Conservation (phyloP, 1,284 basidiomycete species). For the Xerocomus nothofagi region DNA sequence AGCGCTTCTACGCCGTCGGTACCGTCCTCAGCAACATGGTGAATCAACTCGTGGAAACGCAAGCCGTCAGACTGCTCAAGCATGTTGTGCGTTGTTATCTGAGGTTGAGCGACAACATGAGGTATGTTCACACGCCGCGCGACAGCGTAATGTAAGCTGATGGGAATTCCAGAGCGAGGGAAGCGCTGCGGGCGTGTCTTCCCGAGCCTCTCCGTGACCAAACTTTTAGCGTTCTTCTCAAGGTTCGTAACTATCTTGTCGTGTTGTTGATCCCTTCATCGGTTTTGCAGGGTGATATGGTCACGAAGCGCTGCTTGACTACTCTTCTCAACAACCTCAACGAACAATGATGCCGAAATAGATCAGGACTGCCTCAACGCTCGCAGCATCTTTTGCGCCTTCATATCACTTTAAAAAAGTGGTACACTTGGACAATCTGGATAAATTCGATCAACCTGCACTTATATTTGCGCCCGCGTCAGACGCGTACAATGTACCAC, state of each 20-base stretch:
- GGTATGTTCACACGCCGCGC: conserved; percentile 51
- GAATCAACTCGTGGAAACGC: conserved; percentile 92
- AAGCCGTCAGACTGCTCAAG: conserved; percentile 94
- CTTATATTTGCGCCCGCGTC: conserved; percentile 33
- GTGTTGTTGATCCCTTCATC: conserved; percentile 4
- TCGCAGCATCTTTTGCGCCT: conserved; percentile 5
- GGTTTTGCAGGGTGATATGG: conserved; percentile 79
- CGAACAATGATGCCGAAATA: conserved; percentile 43
- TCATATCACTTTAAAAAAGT: conserved; percentile 21
- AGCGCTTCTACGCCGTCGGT: conserved; percentile 98
- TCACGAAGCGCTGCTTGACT: conserved; percentile 94
- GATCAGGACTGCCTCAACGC: not conserved
- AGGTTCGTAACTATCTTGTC: conserved; percentile 47
- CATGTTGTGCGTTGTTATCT: conserved; percentile 99
- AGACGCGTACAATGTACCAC: conserved; percentile 33
- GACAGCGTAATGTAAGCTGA: conserved; percentile 9
- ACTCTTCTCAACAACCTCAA: conserved; percentile 93
- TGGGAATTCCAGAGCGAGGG: conserved; percentile 70
- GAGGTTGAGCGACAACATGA: conserved; percentile 92
- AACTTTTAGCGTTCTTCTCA: conserved; percentile 89
- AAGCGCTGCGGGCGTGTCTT: conserved; percentile 95
- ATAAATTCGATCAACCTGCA: conserved; percentile 31
- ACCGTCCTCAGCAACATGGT: conserved; percentile 99
- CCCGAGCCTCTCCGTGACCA: conserved; percentile 95
- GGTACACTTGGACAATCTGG: conserved; percentile 36